Evolutionary conservation across 2,329 filamentous ascomycete species (phyloP).

Genomic region (Microsporum ferrugineum): DNA sequence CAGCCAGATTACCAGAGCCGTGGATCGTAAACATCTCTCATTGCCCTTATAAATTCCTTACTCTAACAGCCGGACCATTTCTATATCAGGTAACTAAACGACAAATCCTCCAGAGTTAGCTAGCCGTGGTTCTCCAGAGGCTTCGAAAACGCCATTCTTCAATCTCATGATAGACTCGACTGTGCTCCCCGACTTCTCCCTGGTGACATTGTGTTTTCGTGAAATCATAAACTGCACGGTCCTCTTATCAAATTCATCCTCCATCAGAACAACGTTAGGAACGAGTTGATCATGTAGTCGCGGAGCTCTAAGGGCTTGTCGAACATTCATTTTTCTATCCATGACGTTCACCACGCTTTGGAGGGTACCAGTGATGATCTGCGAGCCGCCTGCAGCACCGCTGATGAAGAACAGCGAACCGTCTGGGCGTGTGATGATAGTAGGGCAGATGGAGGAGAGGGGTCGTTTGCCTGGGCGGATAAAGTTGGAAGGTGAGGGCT

Average conservation of each 20-base stretch:
- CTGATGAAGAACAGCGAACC: constrained; percentile 56
- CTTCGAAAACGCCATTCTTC: constrained; percentile 60
- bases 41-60: background rate
- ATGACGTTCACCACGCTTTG: constrained; percentile 64
- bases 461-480: constrained; percentile 71
- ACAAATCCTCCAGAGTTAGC: constrained; percentile 55
- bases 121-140: constrained; percentile 65
- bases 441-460: constrained; percentile 67
- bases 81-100: constrained; percentile 18
- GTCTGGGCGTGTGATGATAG: constrained; percentile 59
- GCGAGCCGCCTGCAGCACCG: constrained; percentile 67
- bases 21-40: background rate
- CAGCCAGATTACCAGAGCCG: background rate
- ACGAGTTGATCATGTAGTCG: constrained; percentile 73
- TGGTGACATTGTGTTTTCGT: constrained; percentile 59
- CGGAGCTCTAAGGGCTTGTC: constrained; percentile 52
- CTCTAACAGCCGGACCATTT: background rate
- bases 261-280: constrained; percentile 57
- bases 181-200: constrained; percentile 51
- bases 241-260: constrained; percentile 54
- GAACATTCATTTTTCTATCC: constrained; percentile 50
- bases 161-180: constrained; percentile 58
- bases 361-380: constrained; percentile 70
- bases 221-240: constrained; percentile 52
- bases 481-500: constrained; percentile 68